A percentile compares a stretch with the other conserved stretches of the same genome.
Conservation (phyloP, 1,284 basidiomycete genomes). For the Omphalotus olearius region DNA sequence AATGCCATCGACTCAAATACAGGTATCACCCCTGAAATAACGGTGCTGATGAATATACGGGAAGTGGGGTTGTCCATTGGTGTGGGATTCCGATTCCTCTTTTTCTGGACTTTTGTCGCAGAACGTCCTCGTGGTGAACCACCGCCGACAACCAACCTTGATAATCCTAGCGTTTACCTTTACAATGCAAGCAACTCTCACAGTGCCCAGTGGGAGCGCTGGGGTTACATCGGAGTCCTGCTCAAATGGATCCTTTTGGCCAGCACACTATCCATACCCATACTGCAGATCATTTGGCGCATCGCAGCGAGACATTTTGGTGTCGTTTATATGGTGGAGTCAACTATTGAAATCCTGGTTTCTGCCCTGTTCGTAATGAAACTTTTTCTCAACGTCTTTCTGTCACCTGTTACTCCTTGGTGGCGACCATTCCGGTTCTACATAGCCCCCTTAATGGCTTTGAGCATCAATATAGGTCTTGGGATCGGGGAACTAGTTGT, state of each 20-base stretch:
- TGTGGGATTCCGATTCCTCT: slow-evolving; percentile 55
- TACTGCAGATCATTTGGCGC: slow-evolving; percentile 65
- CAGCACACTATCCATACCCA: slow-evolving; percentile 39
- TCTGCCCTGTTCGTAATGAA: slow-evolving; percentile 61
- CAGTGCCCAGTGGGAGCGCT: slow-evolving; percentile 59
- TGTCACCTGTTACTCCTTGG: slow-evolving; percentile 36
- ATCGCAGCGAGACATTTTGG: slow-evolving; percentile 41
- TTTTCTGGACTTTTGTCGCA: slow-evolving; percentile 64
- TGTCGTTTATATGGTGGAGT: slow-evolving; percentile 52
- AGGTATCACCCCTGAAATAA: slow-evolving; percentile 27
- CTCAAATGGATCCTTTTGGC: slow-evolving; percentile 49
- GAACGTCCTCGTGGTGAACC: slow-evolving; percentile 47
- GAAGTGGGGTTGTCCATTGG: slow-evolving; percentile 59
- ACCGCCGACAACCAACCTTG: slow-evolving; percentile 14
- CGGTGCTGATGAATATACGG: slow-evolving; percentile 44
- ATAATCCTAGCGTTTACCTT: slow-evolving; percentile 11
- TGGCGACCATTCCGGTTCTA: slow-evolving; percentile 47
- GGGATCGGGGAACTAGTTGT: slow-evolving; percentile 53
- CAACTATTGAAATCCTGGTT: slow-evolving; percentile 52
- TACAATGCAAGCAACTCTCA: slow-evolving; percentile 26
- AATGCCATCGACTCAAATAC: slow-evolving; percentile 21
- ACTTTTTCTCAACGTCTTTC: slow-evolving; percentile 51
- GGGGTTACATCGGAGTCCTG: slow-evolving; percentile 50
- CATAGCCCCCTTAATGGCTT: slow-evolving; percentile 44
- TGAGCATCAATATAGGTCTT: slow-evolving; percentile 49